Conservation (phyloP, 2,329 filamentous ascomycete genomes). For the Beauveria bassiana region DNA sequence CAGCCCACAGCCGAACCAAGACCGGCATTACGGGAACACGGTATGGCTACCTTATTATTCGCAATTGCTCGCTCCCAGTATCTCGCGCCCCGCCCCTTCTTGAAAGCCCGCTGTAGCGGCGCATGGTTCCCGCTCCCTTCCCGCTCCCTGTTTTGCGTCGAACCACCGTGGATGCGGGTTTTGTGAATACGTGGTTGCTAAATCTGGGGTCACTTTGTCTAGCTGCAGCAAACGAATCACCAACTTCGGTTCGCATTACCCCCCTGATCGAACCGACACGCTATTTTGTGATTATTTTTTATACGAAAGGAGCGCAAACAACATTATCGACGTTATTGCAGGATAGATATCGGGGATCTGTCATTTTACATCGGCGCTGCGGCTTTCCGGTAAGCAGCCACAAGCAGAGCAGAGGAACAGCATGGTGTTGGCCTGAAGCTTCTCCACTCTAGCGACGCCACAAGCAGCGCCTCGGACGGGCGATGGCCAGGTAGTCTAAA, state of each 20-base stretch:
- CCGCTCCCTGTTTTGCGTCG: conserved; percentile 4
- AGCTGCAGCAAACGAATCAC: conserved; percentile 8
- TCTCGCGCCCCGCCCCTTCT: not conserved
- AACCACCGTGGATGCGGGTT: not conserved
- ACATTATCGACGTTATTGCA: not conserved
- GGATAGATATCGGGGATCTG: not conserved
- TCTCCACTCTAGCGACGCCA: conserved; percentile 4
- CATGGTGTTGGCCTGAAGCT: not conserved
- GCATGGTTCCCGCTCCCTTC: conserved; percentile 7
- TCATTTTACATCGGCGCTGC: not conserved
- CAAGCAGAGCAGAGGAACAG: not conserved
- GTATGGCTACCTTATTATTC: not conserved
- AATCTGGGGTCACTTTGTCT: conserved; percentile 4
- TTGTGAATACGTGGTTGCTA: not conserved
- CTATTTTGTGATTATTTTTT: not conserved
- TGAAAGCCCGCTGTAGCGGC: conserved; percentile 3
- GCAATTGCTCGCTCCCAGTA: not conserved
- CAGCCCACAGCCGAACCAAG: not conserved
- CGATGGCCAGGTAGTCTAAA: not conserved
- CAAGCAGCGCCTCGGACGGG: not conserved
- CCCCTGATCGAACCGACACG: not conserved
- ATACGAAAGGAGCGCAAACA: conserved; percentile 2
- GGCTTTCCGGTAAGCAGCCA: not conserved
- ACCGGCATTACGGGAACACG: not conserved
- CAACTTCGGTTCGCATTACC: not conserved